phyloP scores from a whole-genome alignment of 371 early-diverging fungal species.

The Massospora cicadina region DNA sequence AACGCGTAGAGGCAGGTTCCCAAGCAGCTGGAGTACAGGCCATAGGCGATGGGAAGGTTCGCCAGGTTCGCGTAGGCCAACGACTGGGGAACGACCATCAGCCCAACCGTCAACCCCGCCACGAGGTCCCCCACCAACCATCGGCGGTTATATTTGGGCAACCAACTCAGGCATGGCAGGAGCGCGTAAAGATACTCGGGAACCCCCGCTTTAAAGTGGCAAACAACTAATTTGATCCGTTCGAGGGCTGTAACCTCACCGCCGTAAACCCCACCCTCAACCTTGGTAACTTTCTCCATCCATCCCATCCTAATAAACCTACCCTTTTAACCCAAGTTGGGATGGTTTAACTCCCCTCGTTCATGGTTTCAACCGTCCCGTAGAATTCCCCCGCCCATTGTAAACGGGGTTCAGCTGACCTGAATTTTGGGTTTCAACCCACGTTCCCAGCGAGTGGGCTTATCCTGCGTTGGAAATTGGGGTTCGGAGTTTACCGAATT shows the following conservation, averaged over 20 bases:
- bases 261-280: neutral
- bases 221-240: neutral
- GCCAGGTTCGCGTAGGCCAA: conserved; percentile 75
- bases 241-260: neutral
- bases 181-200: conserved; percentile 8
- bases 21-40: conserved; percentile 68
- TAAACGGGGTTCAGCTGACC: no score
- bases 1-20: conserved; percentile 57
- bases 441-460: no score
- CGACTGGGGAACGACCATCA: conserved; percentile 67
- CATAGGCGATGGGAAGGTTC: conserved; percentile 60
- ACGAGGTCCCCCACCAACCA: conserved; percentile 67
- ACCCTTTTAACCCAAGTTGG: no score
- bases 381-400: no score
- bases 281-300: neutral
- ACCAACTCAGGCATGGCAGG: conserved; percentile 12
- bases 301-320: no score
- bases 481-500: no score
- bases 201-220: neutral
- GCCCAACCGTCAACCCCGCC: conserved; percentile 69
- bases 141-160: conserved; percentile 21
- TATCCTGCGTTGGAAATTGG: no score
- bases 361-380: no score
- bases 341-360: no score
- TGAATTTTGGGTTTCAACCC: no score